Conservation (phyloP, 176 grass and related monocot species). For the Bothriochloa decipiens region DNA sequence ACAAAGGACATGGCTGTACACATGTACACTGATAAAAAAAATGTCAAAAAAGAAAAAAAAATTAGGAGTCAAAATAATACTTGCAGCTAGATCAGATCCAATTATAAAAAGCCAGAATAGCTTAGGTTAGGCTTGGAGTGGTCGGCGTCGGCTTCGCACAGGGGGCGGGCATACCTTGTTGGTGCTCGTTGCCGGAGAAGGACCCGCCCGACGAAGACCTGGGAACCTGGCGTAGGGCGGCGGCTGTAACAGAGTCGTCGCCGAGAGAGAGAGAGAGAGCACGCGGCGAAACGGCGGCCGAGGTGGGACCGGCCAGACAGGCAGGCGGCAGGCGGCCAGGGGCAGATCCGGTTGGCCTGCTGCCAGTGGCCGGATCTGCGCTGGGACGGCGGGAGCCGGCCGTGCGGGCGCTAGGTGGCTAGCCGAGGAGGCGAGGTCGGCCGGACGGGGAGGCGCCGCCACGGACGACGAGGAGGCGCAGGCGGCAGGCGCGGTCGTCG, state of each 20-base stretch:
- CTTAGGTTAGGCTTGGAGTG: background rate
- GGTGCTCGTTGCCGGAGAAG: background rate
- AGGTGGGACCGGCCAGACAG: background rate
- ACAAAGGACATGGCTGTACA: background rate
- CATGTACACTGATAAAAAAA: background rate
- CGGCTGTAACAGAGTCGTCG: background rate
- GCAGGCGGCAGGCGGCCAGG: background rate
- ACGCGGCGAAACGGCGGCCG: background rate
- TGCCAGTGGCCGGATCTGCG: background rate
- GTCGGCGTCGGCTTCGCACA: background rate
- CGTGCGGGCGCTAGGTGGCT: no score
- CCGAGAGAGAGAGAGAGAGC: background rate
- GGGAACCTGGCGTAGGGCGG: background rate
- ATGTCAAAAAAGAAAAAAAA: background rate
- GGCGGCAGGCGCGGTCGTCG: no score
- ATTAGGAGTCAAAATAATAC: background rate
- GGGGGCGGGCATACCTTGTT: background rate
- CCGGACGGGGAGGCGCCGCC: no score
- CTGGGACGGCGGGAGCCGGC: background rate
- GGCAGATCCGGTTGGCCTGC: background rate
- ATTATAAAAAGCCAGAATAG: background rate
- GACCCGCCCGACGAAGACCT: background rate
- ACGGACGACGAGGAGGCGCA: background rate
- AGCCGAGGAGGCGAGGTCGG: no score
- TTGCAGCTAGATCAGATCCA: background rate